Base-by-base conservation (phyloP, 2,329 filamentous ascomycete species). In the Ascochyta rabiei region DNA sequence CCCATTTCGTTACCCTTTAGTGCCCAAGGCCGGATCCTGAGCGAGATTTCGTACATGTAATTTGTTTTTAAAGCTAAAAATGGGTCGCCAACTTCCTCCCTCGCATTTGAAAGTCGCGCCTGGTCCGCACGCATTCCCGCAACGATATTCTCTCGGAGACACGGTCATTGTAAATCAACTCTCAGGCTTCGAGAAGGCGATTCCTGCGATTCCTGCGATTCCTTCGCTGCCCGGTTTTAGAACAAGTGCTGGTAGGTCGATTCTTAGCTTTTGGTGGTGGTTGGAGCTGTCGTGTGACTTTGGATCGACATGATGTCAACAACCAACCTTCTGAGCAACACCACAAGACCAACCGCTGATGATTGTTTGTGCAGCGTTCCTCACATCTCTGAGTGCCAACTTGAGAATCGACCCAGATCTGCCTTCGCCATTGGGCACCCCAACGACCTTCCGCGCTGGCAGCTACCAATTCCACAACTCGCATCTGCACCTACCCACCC, bases 301-400 rank as follows among this genome's bases (percentile, higher is more conserved):
- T 28, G 43, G 46, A 19, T 50, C 23, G 37, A 33, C 40, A 51
- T 48, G 37, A 48, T 45, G 41, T 60, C 55, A 54, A 48, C 31
- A 34, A 48, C 31, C 40, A 55, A 28, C 2, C 35, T 49, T 46
- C 28, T 6, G 23, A 30, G 33, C 7, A 49, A 44, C 34, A 30
- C 31, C 23, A 34, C 33, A 30, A 21, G 31, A 33, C 30, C 39
- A 33, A 30, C 15, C 18, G 58, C 66, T 70, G 43, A 70, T 39
- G 6, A 15, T 28, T 42, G 28, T n/a, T n/a, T 18, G 38, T 28
- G 44, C 75, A 95, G 90, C 90, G 23, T 95, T 95, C 79, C 89
- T 95, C 76, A 89, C 86, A 51, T 93, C 91, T 64, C 82, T 95
- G 15, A 86, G 89, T 63, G 89, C 89, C 60, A 95, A 95, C 70